Conservation (phyloP, 768 basidiomycete species). For the Fibroporia radiculosa region DNA sequence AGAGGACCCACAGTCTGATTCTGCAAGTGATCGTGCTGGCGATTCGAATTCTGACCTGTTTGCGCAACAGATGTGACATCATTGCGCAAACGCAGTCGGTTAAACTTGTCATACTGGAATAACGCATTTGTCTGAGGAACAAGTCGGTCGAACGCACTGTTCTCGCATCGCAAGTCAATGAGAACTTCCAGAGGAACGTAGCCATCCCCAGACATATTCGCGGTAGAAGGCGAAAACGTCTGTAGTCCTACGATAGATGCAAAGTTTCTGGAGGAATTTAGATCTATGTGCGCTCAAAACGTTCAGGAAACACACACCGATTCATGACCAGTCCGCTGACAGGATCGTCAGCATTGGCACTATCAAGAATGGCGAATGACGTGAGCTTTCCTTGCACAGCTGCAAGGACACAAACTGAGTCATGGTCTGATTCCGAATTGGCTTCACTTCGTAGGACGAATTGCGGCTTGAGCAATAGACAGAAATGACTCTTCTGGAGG, state of each 20-base stretch:
- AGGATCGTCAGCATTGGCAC: conserved; percentile 69
- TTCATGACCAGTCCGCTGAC: conserved; percentile 82
- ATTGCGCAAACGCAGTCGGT: conserved; percentile 77
- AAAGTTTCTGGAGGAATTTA: conserved; percentile 50
- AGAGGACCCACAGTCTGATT: conserved; percentile 50
- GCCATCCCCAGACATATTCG: conserved; percentile 35
- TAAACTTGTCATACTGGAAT: conserved; percentile 91
- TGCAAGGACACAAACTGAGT: conserved; percentile 63
- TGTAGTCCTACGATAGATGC: conserved; percentile 76
- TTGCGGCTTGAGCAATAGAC: conserved; percentile 87
- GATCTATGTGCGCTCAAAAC: background rate
- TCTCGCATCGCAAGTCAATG: conserved; percentile 79
- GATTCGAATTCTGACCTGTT: conserved; percentile 27
- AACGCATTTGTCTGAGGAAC: conserved; percentile 83
- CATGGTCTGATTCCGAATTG: conserved; percentile 38
- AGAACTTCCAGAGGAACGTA: conserved; percentile 86
- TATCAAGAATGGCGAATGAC: conserved; percentile 76
- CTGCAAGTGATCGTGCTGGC: conserved; percentile 42
- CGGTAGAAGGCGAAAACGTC: conserved; percentile 66
- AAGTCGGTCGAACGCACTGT: conserved; percentile 76
- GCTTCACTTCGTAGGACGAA: conserved; percentile 66
- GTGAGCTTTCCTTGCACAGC: conserved; percentile 76
- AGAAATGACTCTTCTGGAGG: conserved; percentile 65
- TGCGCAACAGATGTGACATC: conserved; percentile 48
- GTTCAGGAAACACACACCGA: conserved; percentile 37